phyloP scores from a whole-genome alignment of 1,284 basidiomycete genomes.

The Cryptococcus sp. region DNA sequence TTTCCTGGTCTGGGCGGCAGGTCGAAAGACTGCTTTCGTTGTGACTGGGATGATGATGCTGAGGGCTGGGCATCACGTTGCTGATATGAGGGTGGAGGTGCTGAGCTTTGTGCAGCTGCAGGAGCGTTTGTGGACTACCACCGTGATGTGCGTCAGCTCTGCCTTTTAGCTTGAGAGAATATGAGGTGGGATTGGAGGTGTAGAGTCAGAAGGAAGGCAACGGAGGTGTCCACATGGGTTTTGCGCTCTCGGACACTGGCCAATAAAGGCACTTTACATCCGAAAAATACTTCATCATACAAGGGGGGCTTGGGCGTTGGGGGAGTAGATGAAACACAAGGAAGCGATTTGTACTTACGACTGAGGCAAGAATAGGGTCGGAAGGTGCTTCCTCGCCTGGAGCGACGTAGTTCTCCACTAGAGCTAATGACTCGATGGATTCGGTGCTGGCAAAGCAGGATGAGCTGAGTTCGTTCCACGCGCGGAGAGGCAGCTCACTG shows the following conservation, averaged over 20 bases:
- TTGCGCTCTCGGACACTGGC: conserved; percentile 52
- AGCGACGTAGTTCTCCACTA: conserved; percentile 46
- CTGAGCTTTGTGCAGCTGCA: conserved; percentile 6
- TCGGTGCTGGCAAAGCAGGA: conserved; percentile 35
- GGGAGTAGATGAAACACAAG: background rate
- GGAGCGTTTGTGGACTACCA: background rate
- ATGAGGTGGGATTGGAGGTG: background rate
- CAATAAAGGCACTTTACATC: conserved; percentile 36
- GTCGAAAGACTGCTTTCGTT: conserved; percentile 16
- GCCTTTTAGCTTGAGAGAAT: background rate
- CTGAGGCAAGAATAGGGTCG: conserved; percentile 47
- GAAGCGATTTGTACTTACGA: conserved; percentile 35
- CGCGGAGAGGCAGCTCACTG: conserved; percentile 58
- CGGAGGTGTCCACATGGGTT: conserved; percentile 53
- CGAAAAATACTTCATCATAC: conserved; percentile 48
- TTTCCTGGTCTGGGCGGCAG: conserved; percentile 35
- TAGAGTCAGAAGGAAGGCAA: conserved; percentile 54
- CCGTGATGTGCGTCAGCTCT: conserved; percentile 1
- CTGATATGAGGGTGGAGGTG: conserved; percentile 13
- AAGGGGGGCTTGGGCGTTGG: conserved; percentile 9
- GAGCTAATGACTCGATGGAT: conserved; percentile 46
- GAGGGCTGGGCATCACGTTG: conserved; percentile 1
- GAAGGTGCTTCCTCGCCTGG: conserved; percentile 33
- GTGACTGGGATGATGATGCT: conserved; percentile 11
- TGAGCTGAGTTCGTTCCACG: background rate